Conservation (phyloP, 192 early-diverging fungal genomes). For the Backusella macrospora region DNA sequence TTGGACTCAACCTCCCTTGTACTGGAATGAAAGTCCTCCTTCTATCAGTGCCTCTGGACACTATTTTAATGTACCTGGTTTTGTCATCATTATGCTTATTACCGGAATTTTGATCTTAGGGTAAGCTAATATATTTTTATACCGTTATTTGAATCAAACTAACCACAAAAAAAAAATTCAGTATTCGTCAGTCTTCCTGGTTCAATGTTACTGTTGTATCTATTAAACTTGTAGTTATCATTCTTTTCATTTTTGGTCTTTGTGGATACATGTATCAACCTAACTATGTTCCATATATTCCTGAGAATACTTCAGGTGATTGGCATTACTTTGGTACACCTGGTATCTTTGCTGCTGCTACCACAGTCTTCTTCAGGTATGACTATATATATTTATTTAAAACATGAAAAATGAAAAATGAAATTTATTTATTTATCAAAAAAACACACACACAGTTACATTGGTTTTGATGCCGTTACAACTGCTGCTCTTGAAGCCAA, state of each 20-base stretch:
- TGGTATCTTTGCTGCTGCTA: constrained; percentile 76
- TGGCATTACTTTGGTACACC: constrained; percentile 66
- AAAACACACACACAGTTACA: constrained; percentile 55
- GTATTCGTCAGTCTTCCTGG: constrained; percentile 69
- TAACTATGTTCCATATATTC: constrained; percentile 84
- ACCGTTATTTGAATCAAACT: not conserved
- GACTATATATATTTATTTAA: not conserved
- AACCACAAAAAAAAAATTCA: not conserved
- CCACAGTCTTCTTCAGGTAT: constrained; percentile 66
- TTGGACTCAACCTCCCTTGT: constrained; percentile 73
- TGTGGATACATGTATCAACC: constrained; percentile 65
- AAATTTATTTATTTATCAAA: not conserved
- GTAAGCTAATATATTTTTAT: constrained; percentile 11
- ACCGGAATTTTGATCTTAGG: constrained; percentile 73
- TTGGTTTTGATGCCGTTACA: constrained; percentile 89
- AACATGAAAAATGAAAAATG: not conserved
- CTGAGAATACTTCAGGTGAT: constrained; percentile 43
- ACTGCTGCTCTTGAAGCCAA: constrained; percentile 84
- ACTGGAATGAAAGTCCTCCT: constrained; percentile 59
- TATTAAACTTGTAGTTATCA: constrained; percentile 73
- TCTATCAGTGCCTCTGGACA: constrained; percentile 42
- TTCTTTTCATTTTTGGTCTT: constrained; percentile 81
- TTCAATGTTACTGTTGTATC: constrained; percentile 73
- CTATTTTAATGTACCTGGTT: constrained; percentile 78
- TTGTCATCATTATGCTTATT: constrained; percentile 64